Percentiles rank a stretch among this genome's conserved stretches.
Conservation (phyloP, 768 basidiomycete species). For the Cystofilobasidium capitatum region DNA sequence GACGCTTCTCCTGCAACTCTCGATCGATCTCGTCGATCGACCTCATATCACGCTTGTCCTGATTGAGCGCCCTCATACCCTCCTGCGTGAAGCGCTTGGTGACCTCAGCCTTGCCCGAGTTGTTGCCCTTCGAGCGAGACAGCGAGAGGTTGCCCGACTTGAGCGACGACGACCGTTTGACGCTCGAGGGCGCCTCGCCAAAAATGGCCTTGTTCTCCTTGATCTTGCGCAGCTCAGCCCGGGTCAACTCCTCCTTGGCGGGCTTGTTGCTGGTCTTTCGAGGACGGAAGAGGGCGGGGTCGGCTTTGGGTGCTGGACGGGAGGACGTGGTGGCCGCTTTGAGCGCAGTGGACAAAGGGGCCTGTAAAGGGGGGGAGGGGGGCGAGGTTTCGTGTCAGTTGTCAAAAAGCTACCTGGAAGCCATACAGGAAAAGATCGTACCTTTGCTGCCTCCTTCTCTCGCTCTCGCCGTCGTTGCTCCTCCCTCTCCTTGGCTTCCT, state of each 20-base stretch:
- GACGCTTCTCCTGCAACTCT: conserved; percentile 27
- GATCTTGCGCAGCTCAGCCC: conserved; percentile 12
- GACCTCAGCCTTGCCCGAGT: conserved; percentile 1
- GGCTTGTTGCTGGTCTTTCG: neutral
- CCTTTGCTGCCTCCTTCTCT: conserved; percentile 13
- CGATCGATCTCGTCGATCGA: conserved; percentile 34
- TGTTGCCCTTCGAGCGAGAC: neutral
- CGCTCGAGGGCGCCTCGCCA: neutral
- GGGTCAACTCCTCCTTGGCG: conserved; percentile 12
- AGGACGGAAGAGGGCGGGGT: neutral
- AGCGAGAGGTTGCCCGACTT: neutral
- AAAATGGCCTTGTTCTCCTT: conserved; percentile 8
- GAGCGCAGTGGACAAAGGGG: neutral
- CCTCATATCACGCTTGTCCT: conserved; percentile 30
- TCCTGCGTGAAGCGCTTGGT: conserved; percentile 1
- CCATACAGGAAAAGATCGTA: neutral
- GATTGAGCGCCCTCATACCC: conserved; percentile 24
- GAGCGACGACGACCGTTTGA: neutral
- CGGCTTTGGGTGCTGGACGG: neutral
- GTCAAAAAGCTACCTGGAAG: neutral
- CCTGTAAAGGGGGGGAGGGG: neutral
- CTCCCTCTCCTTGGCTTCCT: conserved; percentile 13
- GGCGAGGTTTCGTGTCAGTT: neutral
- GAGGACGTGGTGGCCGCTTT: neutral
- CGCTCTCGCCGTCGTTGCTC: conserved; percentile 6